Evolutionary conservation across 2,329 filamentous ascomycete genomes (phyloP), one percentile per base, ranked within the genome.

Genomic region (Pseudogymnoascus sp.): DNA sequence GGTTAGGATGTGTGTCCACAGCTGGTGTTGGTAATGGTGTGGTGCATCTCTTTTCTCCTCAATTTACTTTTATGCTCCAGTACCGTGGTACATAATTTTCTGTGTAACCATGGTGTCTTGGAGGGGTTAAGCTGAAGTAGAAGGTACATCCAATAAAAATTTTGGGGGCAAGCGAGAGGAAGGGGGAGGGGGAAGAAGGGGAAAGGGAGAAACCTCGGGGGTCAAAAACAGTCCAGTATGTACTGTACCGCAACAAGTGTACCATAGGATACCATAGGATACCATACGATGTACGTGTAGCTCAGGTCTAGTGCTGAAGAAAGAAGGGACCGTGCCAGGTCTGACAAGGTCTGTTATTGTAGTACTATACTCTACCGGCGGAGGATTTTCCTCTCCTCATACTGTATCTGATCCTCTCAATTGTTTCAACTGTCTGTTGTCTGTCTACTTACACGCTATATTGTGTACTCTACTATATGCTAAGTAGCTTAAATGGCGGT

Each of bases 251-350:
- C 21, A 21, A 21, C 21, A 21, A 21, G 21, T 21, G 21, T 21
- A 21, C 21, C 21, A 21, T 21, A 21, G 21, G 21, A 21, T 21
- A 21, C 21, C 21, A 21, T 21, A 21, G 21, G 21, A 21, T 21
- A 21, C 21, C 21, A 21, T 21, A 21, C 21, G 21, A 21, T 21
- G 21, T 21, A 21, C 21, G 21, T 27, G 13, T 13, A 48, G 42
- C 27, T 48, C 21, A 48, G 42, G 42, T 48, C 42, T 48, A 48
- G 42, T 51, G 42, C 42, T 51, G 42, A 51, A 51, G 42, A 51
- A 51, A 51, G 42, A 51, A 31, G 25, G 42, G 29, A 51, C 42
- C 25, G 42, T 51, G 13, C 13, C 42, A 51, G 42, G 42, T 51
- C 42, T 31, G 42, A 51, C 42, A 51, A 51, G 42, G 42, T 51